Evolutionary conservation across 495 filamentous ascomycete genomes (phyloP).

Genomic region (Talaromyces thailandensis): DNA sequence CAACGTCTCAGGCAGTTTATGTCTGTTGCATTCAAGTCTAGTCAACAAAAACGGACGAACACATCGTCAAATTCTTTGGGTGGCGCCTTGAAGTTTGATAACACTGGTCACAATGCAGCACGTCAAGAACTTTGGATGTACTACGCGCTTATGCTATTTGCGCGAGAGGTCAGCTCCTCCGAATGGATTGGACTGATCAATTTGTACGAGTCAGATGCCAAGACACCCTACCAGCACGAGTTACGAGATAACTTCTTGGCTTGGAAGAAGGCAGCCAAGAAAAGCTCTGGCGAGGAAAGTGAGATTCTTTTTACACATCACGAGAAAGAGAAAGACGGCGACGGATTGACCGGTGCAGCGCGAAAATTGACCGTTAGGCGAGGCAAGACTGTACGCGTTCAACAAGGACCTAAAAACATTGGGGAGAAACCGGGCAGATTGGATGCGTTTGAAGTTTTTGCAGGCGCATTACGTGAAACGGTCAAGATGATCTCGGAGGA

Average conservation of each 20-base stretch:
- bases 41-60: conserved; percentile 54
- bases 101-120: conserved; percentile 39
- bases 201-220: conserved; percentile 69
- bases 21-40: conserved; percentile 67
- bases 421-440: conserved; percentile 61
- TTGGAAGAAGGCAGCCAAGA: conserved; percentile 77
- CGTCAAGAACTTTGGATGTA: conserved; percentile 69
- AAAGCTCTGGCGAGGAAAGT: conserved; percentile 72
- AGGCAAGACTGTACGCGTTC: conserved; percentile 71
- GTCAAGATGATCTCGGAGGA: conserved; percentile 74
- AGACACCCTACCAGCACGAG: conserved; percentile 69
- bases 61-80: conserved; percentile 36
- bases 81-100: conserved; percentile 40
- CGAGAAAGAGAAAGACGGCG: conserved; percentile 66
- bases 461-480: conserved; percentile 67
- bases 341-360: conserved; percentile 65
- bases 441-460: conserved; percentile 75
- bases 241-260: conserved; percentile 68
- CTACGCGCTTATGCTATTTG: conserved; percentile 74
- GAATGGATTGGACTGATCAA: conserved; percentile 75
- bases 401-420: conserved; percentile 45
- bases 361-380: conserved; percentile 89
- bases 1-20: conserved; percentile 72
- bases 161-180: conserved; percentile 65
- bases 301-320: conserved; percentile 83